Evolutionary conservation across 2,329 filamentous ascomycete species (phyloP).

Genomic region (Diaporthe humulicola): DNA sequence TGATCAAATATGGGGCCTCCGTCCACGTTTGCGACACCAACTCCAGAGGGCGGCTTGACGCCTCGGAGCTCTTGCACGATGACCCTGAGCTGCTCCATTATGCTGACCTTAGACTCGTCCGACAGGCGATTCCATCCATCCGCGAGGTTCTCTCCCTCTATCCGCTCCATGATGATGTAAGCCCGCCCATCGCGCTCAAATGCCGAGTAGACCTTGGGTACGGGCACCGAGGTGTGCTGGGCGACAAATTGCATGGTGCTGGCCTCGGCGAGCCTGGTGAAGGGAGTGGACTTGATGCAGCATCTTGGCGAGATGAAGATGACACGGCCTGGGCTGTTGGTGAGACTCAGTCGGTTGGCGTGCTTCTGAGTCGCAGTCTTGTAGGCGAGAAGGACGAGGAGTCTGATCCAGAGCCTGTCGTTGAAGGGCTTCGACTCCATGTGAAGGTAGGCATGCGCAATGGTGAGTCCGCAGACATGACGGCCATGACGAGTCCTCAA

Average conservation of each 20-base stretch:
- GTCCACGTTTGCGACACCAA: slow-evolving; percentile 12
- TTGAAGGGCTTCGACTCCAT: slow-evolving; percentile 31
- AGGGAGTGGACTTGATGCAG: slow-evolving; percentile 32
- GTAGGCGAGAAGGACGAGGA: slow-evolving; percentile 32
- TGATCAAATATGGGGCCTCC: slow-evolving; percentile 29
- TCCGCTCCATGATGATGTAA: slow-evolving; percentile 29
- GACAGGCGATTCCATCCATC: background rate
- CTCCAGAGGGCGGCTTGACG: background rate
- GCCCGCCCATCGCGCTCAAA: slow-evolving; percentile 20
- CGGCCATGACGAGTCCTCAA: slow-evolving; percentile 13
- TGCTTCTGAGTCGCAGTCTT: slow-evolving; percentile 24
- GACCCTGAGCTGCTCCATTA: background rate
- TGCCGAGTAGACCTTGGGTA: slow-evolving; percentile 29
- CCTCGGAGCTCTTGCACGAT: slow-evolving; percentile 2
- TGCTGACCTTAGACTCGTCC: slow-evolving; percentile 8
- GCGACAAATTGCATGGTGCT: slow-evolving; percentile 22
- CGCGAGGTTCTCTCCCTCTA: slow-evolving; percentile 10
- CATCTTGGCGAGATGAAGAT: slow-evolving; percentile 9
- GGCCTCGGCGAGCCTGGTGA: slow-evolving; percentile 30
- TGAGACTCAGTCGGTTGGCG: background rate
- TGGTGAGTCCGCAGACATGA: slow-evolving; percentile 3
- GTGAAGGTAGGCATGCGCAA: background rate
- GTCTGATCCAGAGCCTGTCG: slow-evolving; percentile 34
- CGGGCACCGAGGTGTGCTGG: slow-evolving; percentile 25
- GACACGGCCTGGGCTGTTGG: background rate